phyloP scores from a whole-genome alignment of 2,329 filamentous ascomycete genomes.

The Bipolaris oryzae region DNA sequence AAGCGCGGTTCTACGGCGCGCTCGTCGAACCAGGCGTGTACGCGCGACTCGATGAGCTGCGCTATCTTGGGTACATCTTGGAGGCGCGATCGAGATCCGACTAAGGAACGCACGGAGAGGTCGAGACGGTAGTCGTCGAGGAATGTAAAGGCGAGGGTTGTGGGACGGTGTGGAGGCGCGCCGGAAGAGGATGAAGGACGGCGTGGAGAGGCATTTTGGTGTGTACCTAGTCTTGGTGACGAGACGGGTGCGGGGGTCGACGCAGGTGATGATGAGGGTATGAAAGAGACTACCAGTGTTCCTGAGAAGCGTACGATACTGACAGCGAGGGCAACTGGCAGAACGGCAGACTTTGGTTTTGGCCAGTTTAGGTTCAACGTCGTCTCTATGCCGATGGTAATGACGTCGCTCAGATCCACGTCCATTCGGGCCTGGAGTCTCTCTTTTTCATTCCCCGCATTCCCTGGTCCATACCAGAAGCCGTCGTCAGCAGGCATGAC shows the following conservation, averaged over 20 bases:
- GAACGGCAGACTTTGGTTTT: conserved; percentile 82
- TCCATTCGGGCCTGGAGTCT: conserved; percentile 94
- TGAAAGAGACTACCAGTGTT: conserved; percentile 90
- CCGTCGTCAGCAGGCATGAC: conserved; percentile 90
- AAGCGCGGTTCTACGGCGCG: conserved; percentile 84
- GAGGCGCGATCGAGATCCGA: conserved; percentile 78
- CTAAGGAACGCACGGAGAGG: conserved; percentile 77
- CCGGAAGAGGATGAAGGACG: conserved; percentile 35
- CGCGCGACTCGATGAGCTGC: conserved; percentile 76
- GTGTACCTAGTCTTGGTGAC: conserved; percentile 50
- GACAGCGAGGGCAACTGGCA: conserved; percentile 90
- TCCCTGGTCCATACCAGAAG: conserved; percentile 53
- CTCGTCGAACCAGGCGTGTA: conserved; percentile 89
- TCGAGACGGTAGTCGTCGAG: conserved; percentile 85
- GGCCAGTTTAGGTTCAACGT: conserved; percentile 95
- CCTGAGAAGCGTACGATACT: conserved; percentile 94
- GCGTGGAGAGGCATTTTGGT: conserved; percentile 53
- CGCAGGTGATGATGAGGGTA: conserved; percentile 63
- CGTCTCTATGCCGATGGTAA: conserved; percentile 92
- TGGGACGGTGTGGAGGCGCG: conserved; percentile 58
- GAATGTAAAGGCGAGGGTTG: conserved; percentile 94
- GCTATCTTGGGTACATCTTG: conserved; percentile 90
- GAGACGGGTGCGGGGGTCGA: conserved; percentile 28
- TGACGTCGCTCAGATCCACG: conserved; percentile 93
- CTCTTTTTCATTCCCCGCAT: conserved; percentile 65